Conservation (phyloP, 2,329 filamentous ascomycete genomes). For the Sporothrix luriei region DNA sequence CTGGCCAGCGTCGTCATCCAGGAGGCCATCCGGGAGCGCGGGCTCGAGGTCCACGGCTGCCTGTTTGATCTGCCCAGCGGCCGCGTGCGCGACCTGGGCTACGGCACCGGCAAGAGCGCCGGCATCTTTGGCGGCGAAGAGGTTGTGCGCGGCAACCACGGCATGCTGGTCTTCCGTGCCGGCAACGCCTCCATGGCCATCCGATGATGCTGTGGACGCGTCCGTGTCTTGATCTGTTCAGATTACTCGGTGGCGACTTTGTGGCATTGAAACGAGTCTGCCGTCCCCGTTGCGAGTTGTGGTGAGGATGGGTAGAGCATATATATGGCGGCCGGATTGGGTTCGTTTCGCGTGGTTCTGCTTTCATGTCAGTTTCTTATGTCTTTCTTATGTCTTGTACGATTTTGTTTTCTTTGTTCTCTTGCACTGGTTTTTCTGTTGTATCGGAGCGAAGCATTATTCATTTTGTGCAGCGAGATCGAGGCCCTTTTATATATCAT, state of each 20-base stretch:
- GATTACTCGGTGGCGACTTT: neutral
- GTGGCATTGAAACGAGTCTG: neutral
- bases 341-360: neutral
- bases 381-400: neutral
- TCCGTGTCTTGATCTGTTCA: neutral
- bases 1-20: constrained; percentile 69
- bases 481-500: constrained; percentile 14
- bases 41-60: constrained; percentile 74
- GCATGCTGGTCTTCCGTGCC: constrained; percentile 54
- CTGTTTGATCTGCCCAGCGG: constrained; percentile 66
- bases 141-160: constrained; percentile 54
- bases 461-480: neutral
- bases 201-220: constrained; percentile 5
- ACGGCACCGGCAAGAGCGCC: constrained; percentile 45
- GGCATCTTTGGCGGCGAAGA: constrained; percentile 39
- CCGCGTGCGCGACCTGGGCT: constrained; percentile 53
- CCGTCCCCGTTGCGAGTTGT: constrained; percentile 1
- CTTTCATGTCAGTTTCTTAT: neutral
- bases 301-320: constrained; percentile 2
- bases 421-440: neutral
- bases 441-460: constrained; percentile 1
- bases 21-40: constrained; percentile 70
- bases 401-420: neutral
- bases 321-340: neutral
- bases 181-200: constrained; percentile 45